Evolutionary conservation across 2,329 filamentous ascomycete species (phyloP), one percentile per base, ranked within the genome.

Genomic region (Pseudogymnoascus destructans): DNA sequence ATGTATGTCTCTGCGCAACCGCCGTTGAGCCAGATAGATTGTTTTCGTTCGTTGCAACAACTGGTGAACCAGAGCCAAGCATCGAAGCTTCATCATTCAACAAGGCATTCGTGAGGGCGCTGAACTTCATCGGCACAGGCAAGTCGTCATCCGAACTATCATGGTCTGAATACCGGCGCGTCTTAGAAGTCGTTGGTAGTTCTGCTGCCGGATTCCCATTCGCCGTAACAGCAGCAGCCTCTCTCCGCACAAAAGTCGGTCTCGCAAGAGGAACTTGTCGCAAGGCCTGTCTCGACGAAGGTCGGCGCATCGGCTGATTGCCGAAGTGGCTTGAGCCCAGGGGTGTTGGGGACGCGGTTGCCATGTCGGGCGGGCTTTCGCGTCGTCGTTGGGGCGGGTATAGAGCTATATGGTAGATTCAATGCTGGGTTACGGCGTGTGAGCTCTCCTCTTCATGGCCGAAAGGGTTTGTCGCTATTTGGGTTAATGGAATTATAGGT

Each of bases 141-240:
- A 95, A 88, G 72, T 96, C 92, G 67, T 96, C 92, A 72, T 96
- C 92, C 21, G 91, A 95, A 75, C 89, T 95, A 69, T 95, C 91
- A 65, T 88, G 85, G 64, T 84, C 70, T 0, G 75, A 72, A 63
- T 73, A 77, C 54, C 75, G 74, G 60, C 75, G 75, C 58, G 75
- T 70, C 57, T 64, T 64, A 10, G 55, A 58, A 11, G 66, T 61
- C 3, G 59, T 27, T 1, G 64, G 49, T 5, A 5, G 49, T 49
- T 49, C 42, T 17, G n/a, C n/a, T n/a, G 23, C 56, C 5, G 19
- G 11, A 11, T 27, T 35, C 35, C 21, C 17, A 21, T 9, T 38
- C 17, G 55, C 55, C 4, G 17, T 10, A 9, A 61, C 57, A 3
- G 61, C 52, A 17, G 65, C 63, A 11, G 59, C 57, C 8, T 55